phyloP scores from a whole-genome alignment of 164 flowering plant species.

The Liriodendron chinense region DNA sequence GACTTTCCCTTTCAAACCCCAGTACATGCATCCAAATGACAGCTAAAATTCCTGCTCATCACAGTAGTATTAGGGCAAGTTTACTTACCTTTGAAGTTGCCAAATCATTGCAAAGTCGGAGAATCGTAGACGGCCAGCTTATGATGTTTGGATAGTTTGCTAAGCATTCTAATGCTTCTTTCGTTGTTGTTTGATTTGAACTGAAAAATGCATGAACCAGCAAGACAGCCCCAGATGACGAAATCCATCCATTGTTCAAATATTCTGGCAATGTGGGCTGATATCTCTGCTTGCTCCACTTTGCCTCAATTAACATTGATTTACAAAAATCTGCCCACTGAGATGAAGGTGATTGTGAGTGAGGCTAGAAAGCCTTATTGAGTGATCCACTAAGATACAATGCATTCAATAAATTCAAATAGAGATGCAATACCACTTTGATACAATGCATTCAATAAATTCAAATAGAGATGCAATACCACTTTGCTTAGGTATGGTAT shows the following conservation, averaged over 20 bases:
- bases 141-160: background rate
- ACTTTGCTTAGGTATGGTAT: constrained; percentile 20
- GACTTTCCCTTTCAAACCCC: too few species aligned
- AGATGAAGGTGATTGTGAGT: background rate
- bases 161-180: constrained; percentile 11
- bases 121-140: constrained; percentile 1
- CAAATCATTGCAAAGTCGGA: constrained; percentile 8
- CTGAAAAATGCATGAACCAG: constrained; percentile 19
- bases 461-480: constrained; percentile 14
- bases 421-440: too few species aligned
- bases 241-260: constrained; percentile 33
- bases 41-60: too few species aligned
- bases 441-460: background rate
- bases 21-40: too few species aligned
- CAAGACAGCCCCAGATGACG: constrained; percentile 28
- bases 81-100: background rate
- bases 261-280: constrained; percentile 32
- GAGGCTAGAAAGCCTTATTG: too few species aligned
- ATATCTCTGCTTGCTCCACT: constrained; percentile 24
- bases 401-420: too few species aligned
- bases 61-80: too few species aligned
- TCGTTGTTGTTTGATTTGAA: background rate
- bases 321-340: constrained; percentile 12
- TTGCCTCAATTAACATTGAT: constrained; percentile 28
- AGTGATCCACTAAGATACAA: background rate